These are phyloP conservation scores for Canariomyces notabilis DNA, from an alignment of 2,329 filamentous ascomycete species.

Conservation along the genomic window DNA sequence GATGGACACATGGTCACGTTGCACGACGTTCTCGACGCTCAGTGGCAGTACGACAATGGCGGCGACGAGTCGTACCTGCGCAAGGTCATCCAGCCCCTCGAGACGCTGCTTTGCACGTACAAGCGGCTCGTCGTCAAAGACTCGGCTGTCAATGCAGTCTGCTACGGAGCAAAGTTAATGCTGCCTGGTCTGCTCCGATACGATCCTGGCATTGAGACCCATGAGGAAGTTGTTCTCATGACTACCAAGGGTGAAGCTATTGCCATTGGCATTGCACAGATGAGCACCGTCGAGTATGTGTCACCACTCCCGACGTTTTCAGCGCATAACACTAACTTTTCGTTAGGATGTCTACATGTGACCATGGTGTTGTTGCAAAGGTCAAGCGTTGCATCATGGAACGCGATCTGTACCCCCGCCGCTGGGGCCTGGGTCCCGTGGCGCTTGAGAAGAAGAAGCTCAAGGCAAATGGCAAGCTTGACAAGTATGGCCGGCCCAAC, in stretches of 20 bases:
- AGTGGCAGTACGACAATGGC: slow-evolving; percentile 94
- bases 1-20: slow-evolving; percentile 56
- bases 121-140: slow-evolving; percentile 98
- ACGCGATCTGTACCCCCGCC: slow-evolving; percentile 90
- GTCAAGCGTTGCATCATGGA: slow-evolving; percentile 99
- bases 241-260: slow-evolving; percentile 99
- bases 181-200: slow-evolving; percentile 92
- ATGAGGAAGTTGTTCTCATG: slow-evolving; percentile 97
- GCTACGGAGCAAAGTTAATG: slow-evolving; percentile 99
- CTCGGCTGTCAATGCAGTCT: slow-evolving; percentile 91
- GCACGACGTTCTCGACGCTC: slow-evolving; percentile 91
- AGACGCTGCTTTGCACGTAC: slow-evolving; percentile 86
- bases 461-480: slow-evolving; percentile 95
- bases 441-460: slow-evolving; percentile 99
- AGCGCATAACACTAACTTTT: not conserved
- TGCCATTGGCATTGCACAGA: slow-evolving; percentile 90
- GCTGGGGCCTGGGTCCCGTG: slow-evolving; percentile 93
- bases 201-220: slow-evolving; percentile 83
- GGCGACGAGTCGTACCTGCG: slow-evolving; percentile 90
- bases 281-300: slow-evolving; percentile 80
- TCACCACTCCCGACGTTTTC: not conserved
- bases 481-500: slow-evolving; percentile 93
- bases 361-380: slow-evolving; percentile 96
- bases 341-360: slow-evolving; percentile 72
- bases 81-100: slow-evolving; percentile 84